Conservation (phyloP, 2,329 filamentous ascomycete genomes). For the Aureobasidium zeae region DNA sequence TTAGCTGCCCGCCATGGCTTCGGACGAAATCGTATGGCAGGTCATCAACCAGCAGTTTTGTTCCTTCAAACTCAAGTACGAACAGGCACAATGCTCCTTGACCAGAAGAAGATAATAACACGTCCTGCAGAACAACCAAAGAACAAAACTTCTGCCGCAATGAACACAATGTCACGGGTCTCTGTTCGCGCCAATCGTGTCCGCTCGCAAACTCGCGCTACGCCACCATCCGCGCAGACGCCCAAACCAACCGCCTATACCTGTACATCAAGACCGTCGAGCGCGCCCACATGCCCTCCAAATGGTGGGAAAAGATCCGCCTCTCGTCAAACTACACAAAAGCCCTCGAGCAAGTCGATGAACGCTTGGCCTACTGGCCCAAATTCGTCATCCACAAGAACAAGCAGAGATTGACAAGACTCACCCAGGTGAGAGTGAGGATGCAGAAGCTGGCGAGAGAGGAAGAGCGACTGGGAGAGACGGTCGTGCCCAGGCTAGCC, state of each 20-base stretch:
- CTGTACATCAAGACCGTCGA: conserved; percentile 96
- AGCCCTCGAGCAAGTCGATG: conserved; percentile 79
- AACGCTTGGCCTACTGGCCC: conserved; percentile 82
- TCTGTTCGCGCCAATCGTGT: conserved; percentile 81
- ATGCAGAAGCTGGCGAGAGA: conserved; percentile 73
- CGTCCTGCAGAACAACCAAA: conserved; percentile 49
- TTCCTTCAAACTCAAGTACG: conserved; percentile 76
- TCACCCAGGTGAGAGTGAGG: conserved; percentile 83
- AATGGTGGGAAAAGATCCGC: conserved; percentile 91
- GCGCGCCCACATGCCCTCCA: conserved; percentile 75
- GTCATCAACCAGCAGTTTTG: conserved; percentile 95
- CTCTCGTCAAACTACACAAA: conserved; percentile 84
- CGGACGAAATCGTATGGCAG: conserved; percentile 95
- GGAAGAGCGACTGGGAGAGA: conserved; percentile 82
- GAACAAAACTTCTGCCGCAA: conserved; percentile 91
- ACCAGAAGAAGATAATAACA: too few species aligned
- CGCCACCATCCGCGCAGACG: conserved; percentile 79
- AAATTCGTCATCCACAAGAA: conserved; percentile 91
- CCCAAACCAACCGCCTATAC: conserved; percentile 73
- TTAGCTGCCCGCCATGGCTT: conserved; percentile 65
- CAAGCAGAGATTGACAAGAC: conserved; percentile 85
- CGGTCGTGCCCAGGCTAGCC: conserved; percentile 76
- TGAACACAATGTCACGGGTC: conserved; percentile 46
- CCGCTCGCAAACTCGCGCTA: conserved; percentile 87
- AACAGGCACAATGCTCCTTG: too few species aligned